Evolutionary conservation across 1,284 basidiomycete species (phyloP).

Genomic region (Ganoderma lucidum): DNA sequence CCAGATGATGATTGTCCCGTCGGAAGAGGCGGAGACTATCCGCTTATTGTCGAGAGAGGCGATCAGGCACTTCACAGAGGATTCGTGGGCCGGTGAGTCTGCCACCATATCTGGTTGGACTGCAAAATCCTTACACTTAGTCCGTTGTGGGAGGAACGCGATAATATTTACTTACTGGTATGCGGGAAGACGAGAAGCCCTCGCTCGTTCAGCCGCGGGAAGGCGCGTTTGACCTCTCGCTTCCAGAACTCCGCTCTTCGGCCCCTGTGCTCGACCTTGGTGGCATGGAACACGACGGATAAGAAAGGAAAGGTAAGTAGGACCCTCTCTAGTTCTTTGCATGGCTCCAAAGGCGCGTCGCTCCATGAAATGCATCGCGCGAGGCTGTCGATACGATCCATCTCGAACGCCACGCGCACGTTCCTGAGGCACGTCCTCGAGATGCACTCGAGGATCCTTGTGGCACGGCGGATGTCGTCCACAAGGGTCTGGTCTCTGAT

Average conservation of each 20-base stretch:
- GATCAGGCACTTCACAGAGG: not conserved
- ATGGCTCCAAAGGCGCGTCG: not conserved
- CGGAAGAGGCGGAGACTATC: not conserved
- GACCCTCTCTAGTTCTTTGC: not conserved
- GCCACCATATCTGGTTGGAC: not conserved
- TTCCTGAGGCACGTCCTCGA: not conserved
- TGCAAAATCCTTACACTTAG: not conserved
- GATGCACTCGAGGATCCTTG: not conserved
- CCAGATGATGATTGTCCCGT: slow-evolving; percentile 1
- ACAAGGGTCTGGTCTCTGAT: not conserved
- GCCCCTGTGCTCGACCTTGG: not conserved
- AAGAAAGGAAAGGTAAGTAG: not conserved
- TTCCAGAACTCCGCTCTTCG: not conserved
- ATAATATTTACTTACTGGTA: not conserved
- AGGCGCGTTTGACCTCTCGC: not conserved
- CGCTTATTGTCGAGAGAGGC: not conserved
- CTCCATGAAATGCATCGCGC: not conserved
- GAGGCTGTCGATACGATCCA: not conserved
- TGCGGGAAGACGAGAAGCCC: not conserved
- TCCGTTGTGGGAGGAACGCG: not conserved
- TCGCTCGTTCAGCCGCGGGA: not conserved
- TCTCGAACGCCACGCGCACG: not conserved
- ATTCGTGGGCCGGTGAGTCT: not conserved
- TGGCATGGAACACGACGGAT: not conserved
- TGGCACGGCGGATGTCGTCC: not conserved